Evolutionary conservation across 805 yeast genomes (phyloP).

Genomic region (Priceomyces carsonii): DNA sequence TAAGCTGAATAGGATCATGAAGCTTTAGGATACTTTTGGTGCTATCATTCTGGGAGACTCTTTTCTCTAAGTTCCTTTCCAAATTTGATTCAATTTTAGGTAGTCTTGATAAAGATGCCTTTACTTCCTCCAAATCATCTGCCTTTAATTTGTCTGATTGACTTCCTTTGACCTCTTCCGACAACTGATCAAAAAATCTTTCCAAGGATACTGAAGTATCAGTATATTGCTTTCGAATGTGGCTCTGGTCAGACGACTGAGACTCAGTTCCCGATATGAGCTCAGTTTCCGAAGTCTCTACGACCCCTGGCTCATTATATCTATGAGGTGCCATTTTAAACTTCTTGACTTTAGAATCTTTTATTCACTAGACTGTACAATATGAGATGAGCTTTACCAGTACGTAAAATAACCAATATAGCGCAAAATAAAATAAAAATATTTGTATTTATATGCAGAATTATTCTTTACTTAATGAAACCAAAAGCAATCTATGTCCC

Average conservation of each 20-base stretch:
- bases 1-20: conserved; percentile 46
- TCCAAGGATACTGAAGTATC: conserved; percentile 25
- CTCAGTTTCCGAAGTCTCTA: conserved; percentile 27
- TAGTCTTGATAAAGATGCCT: conserved; percentile 30
- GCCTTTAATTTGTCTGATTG: conserved; percentile 4
- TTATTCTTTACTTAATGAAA: too few relatives aligned
- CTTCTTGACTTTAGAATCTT: too few relatives aligned
- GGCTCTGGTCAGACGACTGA: conserved; percentile 17
- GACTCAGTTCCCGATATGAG: conserved; percentile 25
- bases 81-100: conserved; percentile 42
- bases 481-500: too few relatives aligned
- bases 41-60: conserved; percentile 9
- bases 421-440: too few relatives aligned
- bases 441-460: too few relatives aligned
- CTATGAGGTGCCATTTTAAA: conserved; percentile 16
- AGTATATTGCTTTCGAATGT: conserved; percentile 7
- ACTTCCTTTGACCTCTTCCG: conserved; percentile 20
- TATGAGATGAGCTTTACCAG: too few relatives aligned
- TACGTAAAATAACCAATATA: too few relatives aligned
- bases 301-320: conserved; percentile 12
- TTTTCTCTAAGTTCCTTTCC: conserved; percentile 19
- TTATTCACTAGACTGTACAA: too few relatives aligned
- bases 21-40: conserved; percentile 28
- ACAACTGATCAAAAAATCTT: conserved; percentile 30
- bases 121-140: conserved; percentile 35